Evolutionary conservation across 2,329 filamentous ascomycete genomes (phyloP).

Genomic region (Exophiala xenobiotica): DNA sequence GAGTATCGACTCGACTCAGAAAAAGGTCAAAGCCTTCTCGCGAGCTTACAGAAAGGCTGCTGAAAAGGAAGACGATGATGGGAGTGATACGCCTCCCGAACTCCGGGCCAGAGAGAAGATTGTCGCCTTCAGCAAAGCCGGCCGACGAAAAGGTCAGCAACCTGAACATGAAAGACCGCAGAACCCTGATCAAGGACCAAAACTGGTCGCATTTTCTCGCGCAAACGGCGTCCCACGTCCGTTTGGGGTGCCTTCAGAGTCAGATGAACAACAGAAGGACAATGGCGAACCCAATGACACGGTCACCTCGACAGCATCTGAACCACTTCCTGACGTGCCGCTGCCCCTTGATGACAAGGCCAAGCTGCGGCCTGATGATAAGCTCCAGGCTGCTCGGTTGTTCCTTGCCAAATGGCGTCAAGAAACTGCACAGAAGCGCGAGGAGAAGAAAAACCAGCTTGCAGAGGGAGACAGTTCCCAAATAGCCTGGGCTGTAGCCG

Average conservation of each 20-base stretch:
- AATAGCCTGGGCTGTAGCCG: constrained; percentile 29
- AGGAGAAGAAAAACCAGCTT: constrained; percentile 2
- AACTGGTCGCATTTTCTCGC: constrained; percentile 18
- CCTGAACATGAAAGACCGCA: neutral
- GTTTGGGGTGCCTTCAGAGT: constrained; percentile 5
- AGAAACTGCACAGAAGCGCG: constrained; percentile 16
- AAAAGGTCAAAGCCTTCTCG: constrained; percentile 14
- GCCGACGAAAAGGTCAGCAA: constrained; percentile 1
- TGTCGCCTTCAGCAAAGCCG: constrained; percentile 18
- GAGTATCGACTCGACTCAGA: constrained; percentile 16
- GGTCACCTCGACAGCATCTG: constrained; percentile 13
- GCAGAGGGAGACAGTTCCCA: constrained; percentile 17
- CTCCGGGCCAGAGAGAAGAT: constrained; percentile 10
- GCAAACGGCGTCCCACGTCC: constrained; percentile 11
- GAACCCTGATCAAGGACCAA: constrained; percentile 6
- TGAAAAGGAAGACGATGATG: constrained; percentile 11
- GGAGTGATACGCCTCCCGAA: constrained; percentile 16
- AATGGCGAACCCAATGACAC: constrained; percentile 9
- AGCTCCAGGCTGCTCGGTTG: constrained; percentile 5
- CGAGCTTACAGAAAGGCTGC: constrained; percentile 5
- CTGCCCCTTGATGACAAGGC: neutral
- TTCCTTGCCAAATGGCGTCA: constrained; percentile 24
- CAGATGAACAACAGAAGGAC: neutral
- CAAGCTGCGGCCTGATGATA: neutral
- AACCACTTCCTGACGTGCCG: constrained; percentile 11